Conservation (phyloP, 352 stramenopile genomes). For the Phytophthora colocasiae region DNA sequence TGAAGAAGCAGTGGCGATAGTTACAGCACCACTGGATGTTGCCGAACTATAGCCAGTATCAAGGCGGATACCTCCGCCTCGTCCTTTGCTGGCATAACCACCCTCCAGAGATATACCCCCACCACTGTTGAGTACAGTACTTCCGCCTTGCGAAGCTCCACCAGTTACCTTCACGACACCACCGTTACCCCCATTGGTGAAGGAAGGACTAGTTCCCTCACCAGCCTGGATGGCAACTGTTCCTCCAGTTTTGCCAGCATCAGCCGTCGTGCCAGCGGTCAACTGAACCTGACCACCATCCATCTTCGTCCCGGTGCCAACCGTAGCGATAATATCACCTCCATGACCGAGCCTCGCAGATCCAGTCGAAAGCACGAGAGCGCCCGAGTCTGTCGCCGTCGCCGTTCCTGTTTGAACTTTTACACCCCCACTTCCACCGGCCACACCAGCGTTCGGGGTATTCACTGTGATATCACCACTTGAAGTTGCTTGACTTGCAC, state of each 20-base stretch:
- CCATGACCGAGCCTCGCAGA: conserved; percentile 67
- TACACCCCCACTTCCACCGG: conserved; percentile 63
- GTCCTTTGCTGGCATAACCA: conserved; percentile 67
- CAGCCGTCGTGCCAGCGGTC: conserved; percentile 68
- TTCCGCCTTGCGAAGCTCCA: conserved; percentile 78
- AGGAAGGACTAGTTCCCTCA: conserved; percentile 68
- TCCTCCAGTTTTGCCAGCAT: conserved; percentile 50
- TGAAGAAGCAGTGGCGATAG: conserved; percentile 61
- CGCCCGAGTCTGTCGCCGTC: conserved; percentile 59
- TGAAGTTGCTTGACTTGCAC: conserved; percentile 65
- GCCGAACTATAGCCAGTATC: conserved; percentile 61
- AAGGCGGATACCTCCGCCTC: conserved; percentile 59
- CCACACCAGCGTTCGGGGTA: conserved; percentile 63
- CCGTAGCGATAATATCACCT: conserved; percentile 56
- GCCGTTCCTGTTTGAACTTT: conserved; percentile 67
- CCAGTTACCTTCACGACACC: conserved; percentile 86
- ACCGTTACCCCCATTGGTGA: conserved; percentile 86
- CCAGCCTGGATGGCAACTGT: conserved; percentile 60
- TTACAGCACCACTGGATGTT: conserved; percentile 61
- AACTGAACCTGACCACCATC: conserved; percentile 74
- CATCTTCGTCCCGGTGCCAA: conserved; percentile 60
- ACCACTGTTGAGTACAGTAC: conserved; percentile 64
- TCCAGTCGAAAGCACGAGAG: conserved; percentile 61
- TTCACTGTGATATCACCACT: conserved; percentile 75
- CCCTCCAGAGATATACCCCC: conserved; percentile 76